These are phyloP conservation scores for Escovopsis sp. DNA, from an alignment of 2,329 filamentous ascomycete genomes.

Conservation along the genomic window DNA sequence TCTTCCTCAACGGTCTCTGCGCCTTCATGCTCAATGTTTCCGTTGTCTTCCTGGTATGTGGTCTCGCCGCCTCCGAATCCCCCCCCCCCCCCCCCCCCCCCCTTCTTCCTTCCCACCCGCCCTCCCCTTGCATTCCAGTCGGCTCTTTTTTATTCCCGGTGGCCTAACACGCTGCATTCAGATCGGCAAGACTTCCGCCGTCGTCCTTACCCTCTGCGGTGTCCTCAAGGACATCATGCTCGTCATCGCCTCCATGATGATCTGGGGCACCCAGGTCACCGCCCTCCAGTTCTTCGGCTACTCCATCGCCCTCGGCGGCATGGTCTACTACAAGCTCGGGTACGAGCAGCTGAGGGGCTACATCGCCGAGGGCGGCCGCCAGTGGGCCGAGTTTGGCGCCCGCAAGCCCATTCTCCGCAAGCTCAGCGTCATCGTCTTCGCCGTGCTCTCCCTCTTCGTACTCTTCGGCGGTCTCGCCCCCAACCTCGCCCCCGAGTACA, in stretches of 20 bases:
- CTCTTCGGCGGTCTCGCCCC: constrained; percentile 55
- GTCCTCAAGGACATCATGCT: constrained; percentile 81
- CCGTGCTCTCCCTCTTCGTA: constrained; percentile 51
- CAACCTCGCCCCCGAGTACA: constrained; percentile 39
- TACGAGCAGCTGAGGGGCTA: constrained; percentile 74
- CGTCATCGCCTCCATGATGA: constrained; percentile 63
- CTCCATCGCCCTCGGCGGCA: constrained; percentile 61
- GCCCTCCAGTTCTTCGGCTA: constrained; percentile 72
- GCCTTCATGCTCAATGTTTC: constrained; percentile 76
- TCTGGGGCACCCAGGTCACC: constrained; percentile 65
- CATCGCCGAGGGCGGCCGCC: constrained; percentile 53
- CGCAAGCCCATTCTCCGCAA: constrained; percentile 66
- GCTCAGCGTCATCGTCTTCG: constrained; percentile 51
- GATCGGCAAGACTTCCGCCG: constrained; percentile 79
- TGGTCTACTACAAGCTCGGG: constrained; percentile 74
- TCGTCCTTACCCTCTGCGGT: constrained; percentile 75
- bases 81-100: too few species aligned
- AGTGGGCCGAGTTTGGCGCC: constrained; percentile 77
- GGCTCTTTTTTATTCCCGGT: not conserved
- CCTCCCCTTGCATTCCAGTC: not conserved
- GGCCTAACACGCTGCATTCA: constrained; percentile 24
- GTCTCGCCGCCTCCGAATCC: too few species aligned
- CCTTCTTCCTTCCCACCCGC: too few species aligned
- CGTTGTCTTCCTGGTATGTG: constrained; percentile 67
- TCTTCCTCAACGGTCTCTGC: constrained; percentile 62